phyloP scores from a whole-genome alignment of 139 green algal species.

The Chlorella sorokiniana region DNA sequence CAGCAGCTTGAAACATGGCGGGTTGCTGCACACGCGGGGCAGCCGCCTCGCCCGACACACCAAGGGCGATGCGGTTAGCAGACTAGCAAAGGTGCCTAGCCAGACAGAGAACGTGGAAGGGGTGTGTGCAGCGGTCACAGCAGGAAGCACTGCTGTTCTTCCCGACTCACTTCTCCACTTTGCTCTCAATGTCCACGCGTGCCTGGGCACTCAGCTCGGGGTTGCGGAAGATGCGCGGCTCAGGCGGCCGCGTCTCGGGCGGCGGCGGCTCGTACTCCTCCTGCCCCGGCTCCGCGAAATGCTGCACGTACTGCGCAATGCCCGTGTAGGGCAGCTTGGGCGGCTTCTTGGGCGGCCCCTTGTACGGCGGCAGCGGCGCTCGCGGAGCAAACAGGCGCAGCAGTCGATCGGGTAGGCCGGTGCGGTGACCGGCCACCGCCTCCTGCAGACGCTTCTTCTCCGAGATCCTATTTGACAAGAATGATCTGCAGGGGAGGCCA shows the following conservation, averaged over 20 bases:
- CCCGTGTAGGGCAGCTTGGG: constrained; percentile 58
- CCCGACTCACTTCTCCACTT: constrained; percentile 69
- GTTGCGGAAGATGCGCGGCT: constrained; percentile 66
- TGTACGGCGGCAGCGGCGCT: constrained; percentile 32
- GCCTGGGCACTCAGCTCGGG: constrained; percentile 71
- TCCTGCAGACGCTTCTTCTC: constrained; percentile 59
- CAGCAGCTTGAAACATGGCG: neutral
- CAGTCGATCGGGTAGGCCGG: constrained; percentile 74
- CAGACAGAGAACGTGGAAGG: no score
- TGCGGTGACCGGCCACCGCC: constrained; percentile 65
- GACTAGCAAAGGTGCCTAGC: no score
- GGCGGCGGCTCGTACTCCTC: constrained; percentile 76
- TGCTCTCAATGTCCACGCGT: constrained; percentile 72
- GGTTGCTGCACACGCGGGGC: no score
- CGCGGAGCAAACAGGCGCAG: constrained; percentile 75
- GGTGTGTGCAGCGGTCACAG: neutral
- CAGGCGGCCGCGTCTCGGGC: constrained; percentile 38
- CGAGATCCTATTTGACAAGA: constrained; percentile 37
- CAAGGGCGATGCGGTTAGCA: no score
- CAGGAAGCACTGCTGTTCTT: no score
- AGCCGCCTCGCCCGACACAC: no score
- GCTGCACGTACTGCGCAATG: constrained; percentile 60
- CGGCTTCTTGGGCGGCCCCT: constrained; percentile 35
- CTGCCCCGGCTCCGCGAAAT: constrained; percentile 75
- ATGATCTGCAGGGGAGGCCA: constrained; percentile 1